Evolutionary conservation across 225 moss, liverwort and hornwort species (phyloP).

Genomic region (Thuidium tamariscinum): DNA sequence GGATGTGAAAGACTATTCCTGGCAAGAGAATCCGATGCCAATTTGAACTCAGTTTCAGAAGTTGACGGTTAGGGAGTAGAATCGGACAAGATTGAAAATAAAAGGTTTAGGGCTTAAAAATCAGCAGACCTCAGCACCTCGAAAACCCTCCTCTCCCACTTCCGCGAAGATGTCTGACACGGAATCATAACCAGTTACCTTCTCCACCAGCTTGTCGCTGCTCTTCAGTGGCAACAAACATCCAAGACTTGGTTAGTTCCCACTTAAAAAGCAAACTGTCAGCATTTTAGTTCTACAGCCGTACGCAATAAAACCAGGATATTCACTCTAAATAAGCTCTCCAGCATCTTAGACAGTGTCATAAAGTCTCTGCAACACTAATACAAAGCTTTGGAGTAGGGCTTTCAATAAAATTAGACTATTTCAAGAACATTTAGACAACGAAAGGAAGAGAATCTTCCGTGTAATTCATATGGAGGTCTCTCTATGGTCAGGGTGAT

Average conservation of each 20-base stretch:
- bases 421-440: background rate
- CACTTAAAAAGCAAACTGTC: background rate
- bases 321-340: background rate
- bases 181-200: background rate
- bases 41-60: background rate
- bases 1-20: background rate
- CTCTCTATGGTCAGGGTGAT: background rate
- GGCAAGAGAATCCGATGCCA: background rate
- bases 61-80: background rate
- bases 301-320: background rate
- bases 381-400: background rate
- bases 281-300: background rate
- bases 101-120: background rate
- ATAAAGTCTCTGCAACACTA: background rate
- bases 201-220: constrained; percentile 7
- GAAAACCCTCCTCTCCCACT: constrained; percentile 5
- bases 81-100: background rate
- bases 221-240: constrained; percentile 8
- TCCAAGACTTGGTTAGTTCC: background rate
- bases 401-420: background rate
- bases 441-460: background rate
- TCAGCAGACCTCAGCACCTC: background rate
- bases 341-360: background rate
- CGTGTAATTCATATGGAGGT: background rate
- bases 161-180: constrained; percentile 10